A percentile compares a stretch with the other conserved stretches of the same genome.
These are phyloP conservation scores for Colletotrichum falcatum DNA, from an alignment of 2,329 filamentous ascomycete genomes.

Conservation along the genomic window DNA sequence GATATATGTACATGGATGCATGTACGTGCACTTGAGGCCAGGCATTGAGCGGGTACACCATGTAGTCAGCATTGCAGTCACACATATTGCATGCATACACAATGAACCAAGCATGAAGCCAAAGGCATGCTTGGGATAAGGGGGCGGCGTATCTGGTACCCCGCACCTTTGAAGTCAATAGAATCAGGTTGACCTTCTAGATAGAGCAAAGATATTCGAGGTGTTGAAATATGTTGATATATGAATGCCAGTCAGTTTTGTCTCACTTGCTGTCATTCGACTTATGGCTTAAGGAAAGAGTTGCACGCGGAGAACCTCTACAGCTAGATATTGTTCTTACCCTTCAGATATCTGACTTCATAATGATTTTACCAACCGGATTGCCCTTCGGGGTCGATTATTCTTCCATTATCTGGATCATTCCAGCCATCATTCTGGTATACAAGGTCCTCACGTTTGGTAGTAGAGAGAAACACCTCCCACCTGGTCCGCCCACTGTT, in stretches of 20 bases:
- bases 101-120: neutral
- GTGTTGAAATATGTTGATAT: neutral
- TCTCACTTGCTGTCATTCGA: neutral
- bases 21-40: too few relatives aligned
- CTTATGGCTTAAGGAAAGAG: neutral
- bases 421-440: slow-evolving; percentile 1
- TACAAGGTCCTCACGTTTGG: slow-evolving; percentile 20
- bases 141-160: neutral
- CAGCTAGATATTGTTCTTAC: neutral
- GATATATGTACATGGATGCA: too few relatives aligned
- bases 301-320: neutral
- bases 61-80: neutral
- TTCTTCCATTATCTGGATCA: neutral
- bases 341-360: neutral
- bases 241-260: neutral
- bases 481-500: slow-evolving; percentile 53
- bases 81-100: neutral
- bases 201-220: neutral
- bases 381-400: neutral
- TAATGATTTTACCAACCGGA: neutral
- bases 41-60: neutral
- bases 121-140: neutral
- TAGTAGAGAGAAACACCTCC: slow-evolving; percentile 25
- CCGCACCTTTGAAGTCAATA: neutral
- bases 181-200: neutral